Evolutionary conservation across 495 filamentous ascomycete genomes (phyloP).

Genomic region (Corynascus novoguineensis): DNA sequence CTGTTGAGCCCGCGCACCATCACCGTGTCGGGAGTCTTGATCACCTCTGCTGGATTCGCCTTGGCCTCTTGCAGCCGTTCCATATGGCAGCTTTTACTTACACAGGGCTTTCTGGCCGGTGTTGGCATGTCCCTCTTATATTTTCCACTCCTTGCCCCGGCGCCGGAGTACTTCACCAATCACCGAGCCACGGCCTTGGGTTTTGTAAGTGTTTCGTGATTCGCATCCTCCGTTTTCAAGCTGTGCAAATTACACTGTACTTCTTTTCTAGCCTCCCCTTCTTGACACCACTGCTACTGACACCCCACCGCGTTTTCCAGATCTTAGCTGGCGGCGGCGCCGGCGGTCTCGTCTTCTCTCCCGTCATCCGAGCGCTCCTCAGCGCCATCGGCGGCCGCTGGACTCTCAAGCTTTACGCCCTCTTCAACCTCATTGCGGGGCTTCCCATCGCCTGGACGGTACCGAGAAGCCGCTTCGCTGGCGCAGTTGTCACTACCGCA

Average conservation of each 20-base stretch:
- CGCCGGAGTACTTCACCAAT: conserved; percentile 46
- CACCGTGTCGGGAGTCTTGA: conserved; percentile 32
- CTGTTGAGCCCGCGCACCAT: conserved; percentile 25
- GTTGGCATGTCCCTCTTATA: conserved; percentile 47
- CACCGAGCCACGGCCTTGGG: conserved; percentile 48
- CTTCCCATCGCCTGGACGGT: conserved; percentile 43
- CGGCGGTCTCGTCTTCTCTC: conserved; percentile 43
- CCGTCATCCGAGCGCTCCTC: conserved; percentile 46
- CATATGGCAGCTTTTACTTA: conserved; percentile 45
- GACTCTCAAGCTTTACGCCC: conserved; percentile 47
- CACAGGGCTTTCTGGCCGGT: conserved; percentile 45
- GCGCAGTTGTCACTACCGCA: background rate
- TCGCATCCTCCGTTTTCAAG: no score
- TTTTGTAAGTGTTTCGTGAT: conserved; percentile 23
- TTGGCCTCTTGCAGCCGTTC: conserved; percentile 34
- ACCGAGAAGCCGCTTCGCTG: conserved; percentile 35
- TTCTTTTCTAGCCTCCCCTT: background rate
- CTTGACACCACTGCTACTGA: background rate
- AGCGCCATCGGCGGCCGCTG: conserved; percentile 47
- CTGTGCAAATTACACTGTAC: no score
- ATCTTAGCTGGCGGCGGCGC: conserved; percentile 42
- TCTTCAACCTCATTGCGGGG: conserved; percentile 41
- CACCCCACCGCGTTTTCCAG: conserved; percentile 2
- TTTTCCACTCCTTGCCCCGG: conserved; percentile 43
- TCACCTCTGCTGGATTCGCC: conserved; percentile 34